A percentile compares a stretch with the other conserved stretches of the same genome.
Conservation (phyloP, 495 filamentous ascomycete genomes). For the Neurospora sp. region DNA sequence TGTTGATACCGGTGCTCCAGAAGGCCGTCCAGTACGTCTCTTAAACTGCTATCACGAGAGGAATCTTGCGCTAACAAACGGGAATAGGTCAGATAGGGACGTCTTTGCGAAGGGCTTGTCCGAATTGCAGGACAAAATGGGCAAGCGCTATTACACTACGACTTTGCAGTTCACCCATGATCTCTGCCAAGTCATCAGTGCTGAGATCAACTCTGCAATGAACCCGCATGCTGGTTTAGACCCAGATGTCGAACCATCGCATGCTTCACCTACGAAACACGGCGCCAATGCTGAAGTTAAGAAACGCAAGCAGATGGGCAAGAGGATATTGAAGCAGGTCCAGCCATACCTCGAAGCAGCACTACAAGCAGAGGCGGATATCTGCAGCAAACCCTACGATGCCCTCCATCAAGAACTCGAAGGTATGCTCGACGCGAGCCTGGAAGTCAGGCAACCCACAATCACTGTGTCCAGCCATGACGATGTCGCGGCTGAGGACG, state of each 20-base stretch:
- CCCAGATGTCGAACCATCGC: slow-evolving; percentile 10
- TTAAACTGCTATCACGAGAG: neutral
- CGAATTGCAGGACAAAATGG: slow-evolving; percentile 52
- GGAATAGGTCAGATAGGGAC: slow-evolving; percentile 60
- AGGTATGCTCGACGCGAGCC: slow-evolving; percentile 52
- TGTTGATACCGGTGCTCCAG: slow-evolving; percentile 72
- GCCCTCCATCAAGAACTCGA: slow-evolving; percentile 63
- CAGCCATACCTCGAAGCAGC: slow-evolving; percentile 70
- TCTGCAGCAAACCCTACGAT: slow-evolving; percentile 59
- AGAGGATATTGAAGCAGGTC: slow-evolving; percentile 72
- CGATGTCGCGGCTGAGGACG: slow-evolving; percentile 22
- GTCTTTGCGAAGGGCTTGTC: slow-evolving; percentile 57
- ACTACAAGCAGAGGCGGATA: slow-evolving; percentile 66
- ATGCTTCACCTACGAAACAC: slow-evolving; percentile 21
- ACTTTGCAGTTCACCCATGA: slow-evolving; percentile 65
- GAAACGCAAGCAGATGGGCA: slow-evolving; percentile 56
- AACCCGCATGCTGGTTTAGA: slow-evolving; percentile 8
- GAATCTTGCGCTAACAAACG: slow-evolving; percentile 13
- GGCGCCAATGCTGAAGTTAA: slow-evolving; percentile 25
- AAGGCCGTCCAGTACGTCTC: slow-evolving; percentile 56
- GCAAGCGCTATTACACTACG: slow-evolving; percentile 63
- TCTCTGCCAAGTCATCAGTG: slow-evolving; percentile 57
- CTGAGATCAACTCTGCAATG: slow-evolving; percentile 45
- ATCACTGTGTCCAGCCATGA: slow-evolving; percentile 16
- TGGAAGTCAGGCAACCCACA: slow-evolving; percentile 29